These are phyloP conservation scores for Theileria parva DNA, from an alignment of 169 alveolate genomes.

Conservation along the genomic window DNA sequence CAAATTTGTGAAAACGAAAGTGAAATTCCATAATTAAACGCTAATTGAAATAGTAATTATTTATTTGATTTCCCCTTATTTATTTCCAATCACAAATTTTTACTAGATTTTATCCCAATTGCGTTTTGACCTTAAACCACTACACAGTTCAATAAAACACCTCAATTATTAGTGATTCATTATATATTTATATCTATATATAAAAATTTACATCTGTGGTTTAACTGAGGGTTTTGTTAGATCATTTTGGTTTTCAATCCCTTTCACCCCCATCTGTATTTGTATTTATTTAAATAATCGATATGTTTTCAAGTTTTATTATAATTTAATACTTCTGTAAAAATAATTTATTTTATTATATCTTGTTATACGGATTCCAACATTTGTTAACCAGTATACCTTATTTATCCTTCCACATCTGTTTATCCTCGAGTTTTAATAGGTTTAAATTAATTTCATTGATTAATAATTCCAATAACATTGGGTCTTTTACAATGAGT, in stretches of 20 bases:
- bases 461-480: neutral
- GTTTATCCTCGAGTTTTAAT: neutral
- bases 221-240: neutral
- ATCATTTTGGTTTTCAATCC: neutral
- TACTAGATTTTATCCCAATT: neutral
- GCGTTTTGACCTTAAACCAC: neutral
- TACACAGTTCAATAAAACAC: neutral
- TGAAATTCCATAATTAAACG: no score
- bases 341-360: no score
- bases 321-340: neutral
- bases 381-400: neutral
- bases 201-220: neutral
- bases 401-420: neutral
- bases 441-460: neutral
- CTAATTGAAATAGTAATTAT: neutral
- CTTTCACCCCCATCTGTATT: neutral
- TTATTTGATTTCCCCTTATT: neutral
- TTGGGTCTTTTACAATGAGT: conserved; percentile 73
- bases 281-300: neutral
- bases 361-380: neutral
- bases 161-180: neutral
- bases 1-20: neutral
- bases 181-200: conserved; percentile 1
- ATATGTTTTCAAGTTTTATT: neutral
- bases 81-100: neutral